Evolutionary conservation across 352 stramenopile genomes (phyloP), one percentile per base, ranked within the genome.

Genomic region (Blastocystis sp.): DNA sequence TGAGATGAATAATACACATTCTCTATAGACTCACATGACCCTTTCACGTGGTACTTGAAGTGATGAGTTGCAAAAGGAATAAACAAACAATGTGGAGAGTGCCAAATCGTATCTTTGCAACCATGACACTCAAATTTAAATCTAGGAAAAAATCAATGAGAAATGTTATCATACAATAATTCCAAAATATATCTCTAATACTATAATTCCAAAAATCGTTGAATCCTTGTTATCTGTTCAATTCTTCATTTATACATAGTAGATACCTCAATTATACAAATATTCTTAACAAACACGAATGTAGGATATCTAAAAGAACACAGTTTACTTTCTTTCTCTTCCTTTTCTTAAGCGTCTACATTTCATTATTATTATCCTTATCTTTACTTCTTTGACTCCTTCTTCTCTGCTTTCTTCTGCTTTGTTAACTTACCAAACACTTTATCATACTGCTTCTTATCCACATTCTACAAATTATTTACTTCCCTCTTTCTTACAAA

Each of bases 31-130:
- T 63, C 8, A 64, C n/a, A 15, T 34, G 18, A 20, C n/a, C 9
- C 9, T 54, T n/a, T 26, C 73, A 84, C 73, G 73, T 84, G 73
- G 0, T 68, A 84, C 73, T 84, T 47, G 43, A n/a, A 8, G 26
- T 56, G 13, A 26, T 37, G 50, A 62, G 15, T 18, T 37, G 50
- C 13, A 66, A 26, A 11, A 84, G 26, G 26, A 84, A 47, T 5
- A 13, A 45, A 20, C 50, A 53, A 6, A 76, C 29, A 43, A 56
- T 23, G 26, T 47, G 62, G 39, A 73, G 59, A 68, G 59, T 37
- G n/a, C 59, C 13, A 13, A 59, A n/a, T n/a, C 50, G 13, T 13
- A n/a, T 13, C 50, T n/a, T n/a, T 59, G 11, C 50, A 59, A 59
- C 50, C 50, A 59, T 59, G 11, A 13, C 20, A 59, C 50, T 59